These are phyloP conservation scores for Cyberlindnera mycetangii DNA, from an alignment of 805 yeast genomes.

Conservation along the genomic window DNA sequence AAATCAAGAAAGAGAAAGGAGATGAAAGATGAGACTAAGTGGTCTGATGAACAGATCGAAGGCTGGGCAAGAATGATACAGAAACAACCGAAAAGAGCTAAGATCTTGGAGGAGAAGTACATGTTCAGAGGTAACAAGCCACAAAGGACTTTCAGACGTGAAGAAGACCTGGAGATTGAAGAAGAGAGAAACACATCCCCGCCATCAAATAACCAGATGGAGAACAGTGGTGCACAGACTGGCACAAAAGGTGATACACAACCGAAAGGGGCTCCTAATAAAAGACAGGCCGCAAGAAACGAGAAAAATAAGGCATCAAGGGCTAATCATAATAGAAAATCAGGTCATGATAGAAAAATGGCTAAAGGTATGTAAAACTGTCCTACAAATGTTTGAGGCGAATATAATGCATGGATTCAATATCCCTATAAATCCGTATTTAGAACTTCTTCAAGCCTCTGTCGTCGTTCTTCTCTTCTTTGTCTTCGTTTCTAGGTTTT, in stretches of 20 bases:
- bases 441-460: neutral
- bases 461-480: slow-evolving; percentile 25
- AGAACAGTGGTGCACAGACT: slow-evolving; percentile 4
- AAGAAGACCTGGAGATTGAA: slow-evolving; percentile 13
- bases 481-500: slow-evolving; percentile 15
- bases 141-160: slow-evolving; percentile 23
- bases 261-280: slow-evolving; percentile 18
- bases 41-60: slow-evolving; percentile 91
- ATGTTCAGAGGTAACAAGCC: slow-evolving; percentile 43
- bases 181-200: slow-evolving; percentile 4
- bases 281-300: slow-evolving; percentile 40
- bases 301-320: slow-evolving; percentile 53
- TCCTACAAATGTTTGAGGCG: too few species aligned
- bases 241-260: neutral
- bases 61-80: slow-evolving; percentile 85
- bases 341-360: slow-evolving; percentile 58
- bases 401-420: too few species aligned
- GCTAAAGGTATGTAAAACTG: slow-evolving; percentile 10
- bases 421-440: neutral
- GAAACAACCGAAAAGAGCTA: slow-evolving; percentile 59
- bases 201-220: neutral
- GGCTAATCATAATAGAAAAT: slow-evolving; percentile 66
- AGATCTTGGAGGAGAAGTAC: slow-evolving; percentile 59
- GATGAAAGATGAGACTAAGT: slow-evolving; percentile 50
- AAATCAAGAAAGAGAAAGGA: slow-evolving; percentile 48